These are phyloP conservation scores for Yamadazyma dendronema DNA, from an alignment of 1,139 yeast species.

Conservation along the genomic window DNA sequence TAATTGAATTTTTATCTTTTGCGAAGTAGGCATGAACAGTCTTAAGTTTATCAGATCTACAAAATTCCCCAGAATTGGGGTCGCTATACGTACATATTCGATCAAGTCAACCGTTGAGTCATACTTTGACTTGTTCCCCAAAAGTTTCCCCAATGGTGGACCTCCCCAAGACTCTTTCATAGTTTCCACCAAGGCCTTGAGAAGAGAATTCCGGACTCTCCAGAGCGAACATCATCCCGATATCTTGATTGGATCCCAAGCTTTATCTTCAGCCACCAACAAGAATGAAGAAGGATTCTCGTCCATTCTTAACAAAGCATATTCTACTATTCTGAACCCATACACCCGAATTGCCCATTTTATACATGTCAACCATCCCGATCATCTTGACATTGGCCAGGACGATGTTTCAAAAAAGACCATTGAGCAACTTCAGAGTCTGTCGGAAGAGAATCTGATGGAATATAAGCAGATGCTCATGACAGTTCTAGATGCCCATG, in stretches of 20 bases:
- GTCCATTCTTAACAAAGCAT: conserved; percentile 70
- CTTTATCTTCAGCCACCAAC: background rate
- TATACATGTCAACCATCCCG: conserved; percentile 36
- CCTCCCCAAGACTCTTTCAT: conserved; percentile 66
- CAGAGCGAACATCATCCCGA: conserved; percentile 88
- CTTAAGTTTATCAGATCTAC: background rate
- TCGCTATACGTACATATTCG: too few species aligned
- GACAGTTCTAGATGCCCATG: conserved; percentile 81
- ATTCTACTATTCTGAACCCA: conserved; percentile 67
- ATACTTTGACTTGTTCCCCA: conserved; percentile 68
- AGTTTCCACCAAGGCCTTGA: conserved; percentile 52
- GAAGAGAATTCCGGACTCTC: conserved; percentile 70
- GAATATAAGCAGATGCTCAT: conserved; percentile 60
- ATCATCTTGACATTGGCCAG: conserved; percentile 37
- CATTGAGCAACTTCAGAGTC: conserved; percentile 32
- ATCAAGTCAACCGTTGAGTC: conserved; percentile 15
- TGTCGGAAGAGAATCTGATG: conserved; percentile 28
- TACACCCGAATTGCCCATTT: conserved; percentile 52
- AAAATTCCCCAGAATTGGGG: background rate
- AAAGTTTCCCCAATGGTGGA: conserved; percentile 64
- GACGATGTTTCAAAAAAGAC: conserved; percentile 40
- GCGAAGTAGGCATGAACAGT: background rate
- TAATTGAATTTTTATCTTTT: background rate
- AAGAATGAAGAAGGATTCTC: conserved; percentile 32
- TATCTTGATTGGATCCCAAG: conserved; percentile 31